phyloP scores from a whole-genome alignment of 257 asterid species.

The Nyctanthes arbortristis region DNA sequence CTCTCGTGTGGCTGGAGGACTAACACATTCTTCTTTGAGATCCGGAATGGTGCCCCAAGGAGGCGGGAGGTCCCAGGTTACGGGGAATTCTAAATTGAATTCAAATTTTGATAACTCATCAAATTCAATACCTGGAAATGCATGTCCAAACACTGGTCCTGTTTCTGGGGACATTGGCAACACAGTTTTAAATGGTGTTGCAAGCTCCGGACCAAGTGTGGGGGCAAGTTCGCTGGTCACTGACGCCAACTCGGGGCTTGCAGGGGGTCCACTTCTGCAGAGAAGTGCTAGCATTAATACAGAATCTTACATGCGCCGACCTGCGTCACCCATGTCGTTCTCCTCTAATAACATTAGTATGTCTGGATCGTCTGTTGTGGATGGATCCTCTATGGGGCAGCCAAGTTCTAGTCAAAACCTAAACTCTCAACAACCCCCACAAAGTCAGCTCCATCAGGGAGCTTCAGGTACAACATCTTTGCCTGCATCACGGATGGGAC shows the following conservation, averaged over 20 bases:
- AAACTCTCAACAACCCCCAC: slow-evolving; percentile 52
- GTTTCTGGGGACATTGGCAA: slow-evolving; percentile 62
- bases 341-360: slow-evolving; percentile 87
- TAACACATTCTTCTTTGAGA: slow-evolving; percentile 76
- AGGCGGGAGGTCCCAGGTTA: slow-evolving; percentile 66
- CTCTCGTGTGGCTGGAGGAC: slow-evolving; percentile 71
- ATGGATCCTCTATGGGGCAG: slow-evolving; percentile 74
- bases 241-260: slow-evolving; percentile 93
- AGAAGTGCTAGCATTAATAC: slow-evolving; percentile 91
- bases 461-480: slow-evolving; percentile 82
- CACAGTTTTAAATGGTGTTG: slow-evolving; percentile 63
- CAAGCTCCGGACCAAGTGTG: slow-evolving; percentile 85
- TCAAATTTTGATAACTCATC: slow-evolving; percentile 70
- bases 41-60: slow-evolving; percentile 87
- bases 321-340: slow-evolving; percentile 96
- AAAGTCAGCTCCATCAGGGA: slow-evolving; percentile 73
- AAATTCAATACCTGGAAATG: slow-evolving; percentile 56
- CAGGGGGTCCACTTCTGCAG: slow-evolving; percentile 86
- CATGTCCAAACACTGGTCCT: slow-evolving; percentile 51
- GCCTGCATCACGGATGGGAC: slow-evolving; percentile 69
- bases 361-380: slow-evolving; percentile 80
- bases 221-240: slow-evolving; percentile 98
- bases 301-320: slow-evolving; percentile 91
- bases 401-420: slow-evolving; percentile 77
- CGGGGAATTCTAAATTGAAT: slow-evolving; percentile 71